Evolutionary conservation across 202 grass and related monocot species (phyloP).

Genomic region (Brachypodium distachyon): DNA sequence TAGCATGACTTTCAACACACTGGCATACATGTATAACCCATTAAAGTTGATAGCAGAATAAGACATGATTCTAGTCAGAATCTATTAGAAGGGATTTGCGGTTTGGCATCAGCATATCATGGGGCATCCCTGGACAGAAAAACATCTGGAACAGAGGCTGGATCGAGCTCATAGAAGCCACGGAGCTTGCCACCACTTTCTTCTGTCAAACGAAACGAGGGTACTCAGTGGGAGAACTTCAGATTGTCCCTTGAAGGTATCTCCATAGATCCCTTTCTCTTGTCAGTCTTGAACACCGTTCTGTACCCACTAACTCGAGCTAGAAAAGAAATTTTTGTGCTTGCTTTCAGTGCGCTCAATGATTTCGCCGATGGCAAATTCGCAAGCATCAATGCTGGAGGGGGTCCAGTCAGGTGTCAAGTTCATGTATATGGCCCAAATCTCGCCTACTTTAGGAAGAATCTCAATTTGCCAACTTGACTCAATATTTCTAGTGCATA

Average conservation of each 20-base stretch:
- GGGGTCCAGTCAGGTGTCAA: slow-evolving; percentile 59
- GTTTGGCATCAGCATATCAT: not conserved
- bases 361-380: slow-evolving; percentile 55
- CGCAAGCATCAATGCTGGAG: slow-evolving; percentile 25
- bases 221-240: slow-evolving; percentile 79
- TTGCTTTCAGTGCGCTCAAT: slow-evolving; percentile 29
- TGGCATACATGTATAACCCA: slow-evolving; percentile 6
- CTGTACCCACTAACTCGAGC: slow-evolving; percentile 46
- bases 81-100: not conserved
- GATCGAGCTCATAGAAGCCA: slow-evolving; percentile 85
- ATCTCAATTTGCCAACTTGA: slow-evolving; percentile 24
- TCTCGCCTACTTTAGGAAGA: slow-evolving; percentile 42
- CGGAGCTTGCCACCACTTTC: slow-evolving; percentile 57
- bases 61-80: slow-evolving; percentile 1
- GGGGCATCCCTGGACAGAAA: slow-evolving; percentile 33
- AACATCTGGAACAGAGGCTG: slow-evolving; percentile 59
- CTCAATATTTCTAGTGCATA: not conserved
- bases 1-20: not conserved
- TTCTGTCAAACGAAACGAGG: slow-evolving; percentile 39
- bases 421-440: slow-evolving; percentile 78
- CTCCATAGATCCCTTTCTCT: slow-evolving; percentile 9
- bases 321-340: slow-evolving; percentile 31
- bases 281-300: slow-evolving; percentile 57
- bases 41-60: not conserved
- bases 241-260: slow-evolving; percentile 38